Base-by-base conservation (phyloP, 2,329 filamentous ascomycete genomes). In the Alternaria sp. region DNA sequence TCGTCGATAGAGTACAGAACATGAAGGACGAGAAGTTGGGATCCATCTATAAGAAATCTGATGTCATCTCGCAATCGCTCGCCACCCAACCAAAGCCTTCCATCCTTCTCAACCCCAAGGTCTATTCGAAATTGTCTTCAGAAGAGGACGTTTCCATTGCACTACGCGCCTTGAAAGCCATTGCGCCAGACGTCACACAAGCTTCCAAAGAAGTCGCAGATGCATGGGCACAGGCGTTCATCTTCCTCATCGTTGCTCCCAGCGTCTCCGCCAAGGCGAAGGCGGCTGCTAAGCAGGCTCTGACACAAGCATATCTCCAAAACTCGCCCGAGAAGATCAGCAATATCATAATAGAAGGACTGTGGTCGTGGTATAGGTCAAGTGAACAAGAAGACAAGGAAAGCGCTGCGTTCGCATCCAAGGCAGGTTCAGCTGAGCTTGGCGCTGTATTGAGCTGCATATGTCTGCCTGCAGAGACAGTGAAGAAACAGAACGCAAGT, bases 81-180 rank as follows among this genome's bases (percentile, higher is more conserved):
- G 85, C 86, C 2, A 79, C 89, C 41, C 89, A 90, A n/a, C 89
- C 92, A 0, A 97, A 97, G 77, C 90, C 92, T 14, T 97, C 95
- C 0, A 96, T 97, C 78, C 83, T 98, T 20, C 85, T 98, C 6
- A 97, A 92, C 73, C 87, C 91, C 33, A 91, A 92, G 65, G 88
- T 97, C 6, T 98, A 96, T 80, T 89, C 90, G 41, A 97, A 97
- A 75, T 75, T 97, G 23, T 85, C 86, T 3, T 82, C 85, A 1
- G 89, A 91, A 60, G 92, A 94, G 57, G 96, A 99, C 72, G 83
- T 94, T 20, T 84, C 83, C 58, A 97, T 96, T 92, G 86, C 92
- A 55, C 83, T 90, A 45, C 87, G 89, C 67, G 90, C 93, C 28
- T 83, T 98, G 53, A 82, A 87, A 15, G 87, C 89, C 25, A 81